phyloP scores from a whole-genome alignment of 192 early-diverging fungal species.

The Backusella liffmaniae region DNA sequence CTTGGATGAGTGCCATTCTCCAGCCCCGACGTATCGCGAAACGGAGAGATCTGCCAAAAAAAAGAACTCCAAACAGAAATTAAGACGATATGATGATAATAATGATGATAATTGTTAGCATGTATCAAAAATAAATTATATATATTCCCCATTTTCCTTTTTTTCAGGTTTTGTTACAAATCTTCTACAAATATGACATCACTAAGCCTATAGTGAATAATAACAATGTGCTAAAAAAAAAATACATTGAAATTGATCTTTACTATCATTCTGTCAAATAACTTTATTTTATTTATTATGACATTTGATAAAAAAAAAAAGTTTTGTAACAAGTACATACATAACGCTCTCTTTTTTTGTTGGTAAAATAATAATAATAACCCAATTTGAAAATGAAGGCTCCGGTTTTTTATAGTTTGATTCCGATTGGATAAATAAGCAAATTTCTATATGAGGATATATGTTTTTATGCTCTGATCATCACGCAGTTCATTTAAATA shows the following conservation, averaged over 20 bases:
- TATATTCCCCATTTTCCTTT: neutral
- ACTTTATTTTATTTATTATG: neutral
- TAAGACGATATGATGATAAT: slow-evolving; percentile 1
- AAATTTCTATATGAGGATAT: too few relatives aligned
- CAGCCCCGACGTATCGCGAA: neutral
- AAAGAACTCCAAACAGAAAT: neutral
- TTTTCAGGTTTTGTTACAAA: neutral
- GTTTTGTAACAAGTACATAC: neutral
- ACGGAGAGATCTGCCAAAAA: neutral
- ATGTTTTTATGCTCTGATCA: too few relatives aligned
- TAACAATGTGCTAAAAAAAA: too few relatives aligned
- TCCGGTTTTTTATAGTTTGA: too few relatives aligned
- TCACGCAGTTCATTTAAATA: too few relatives aligned
- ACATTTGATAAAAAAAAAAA: neutral
- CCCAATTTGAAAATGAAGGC: too few relatives aligned
- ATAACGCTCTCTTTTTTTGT: too few relatives aligned
- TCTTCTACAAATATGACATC: neutral
- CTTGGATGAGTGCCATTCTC: neutral
- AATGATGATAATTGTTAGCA: neutral
- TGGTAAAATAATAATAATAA: too few relatives aligned
- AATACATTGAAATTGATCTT: neutral
- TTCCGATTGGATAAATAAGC: too few relatives aligned
- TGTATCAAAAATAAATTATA: neutral
- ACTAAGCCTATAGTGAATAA: neutral
- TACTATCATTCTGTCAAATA: neutral